Evolutionary conservation across 2,329 filamentous ascomycete genomes (phyloP), one percentile per base, ranked within the genome.

Genomic region (Fusarium penzigii): DNA sequence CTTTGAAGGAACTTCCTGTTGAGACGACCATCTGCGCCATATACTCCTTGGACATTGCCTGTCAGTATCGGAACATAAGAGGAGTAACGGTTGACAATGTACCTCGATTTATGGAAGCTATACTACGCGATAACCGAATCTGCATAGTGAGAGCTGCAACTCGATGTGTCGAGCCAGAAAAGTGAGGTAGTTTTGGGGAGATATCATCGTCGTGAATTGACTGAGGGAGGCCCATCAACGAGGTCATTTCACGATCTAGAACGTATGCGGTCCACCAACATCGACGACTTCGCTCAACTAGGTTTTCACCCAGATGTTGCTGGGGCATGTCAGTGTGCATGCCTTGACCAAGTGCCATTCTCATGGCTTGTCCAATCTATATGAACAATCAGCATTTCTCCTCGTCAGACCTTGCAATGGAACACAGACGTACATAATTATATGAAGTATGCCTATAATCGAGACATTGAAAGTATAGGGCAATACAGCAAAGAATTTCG

Each of bases 221-320:
- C 42, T 76, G 72, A 0, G 80, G 79, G 0, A 80, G 55, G 0
- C 80, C 80, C 75, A 82, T 79, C 3, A 82, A 55, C 1, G 78
- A 78, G 1, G 78, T 78, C 72, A 82, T 79, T 56, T 82, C 74
- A 3, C 79, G 72, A 48, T 82, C 79, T 1, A 82, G 64, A 2
- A 82, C 70, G 39, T 80, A 81, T 0, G 80, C 70, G 0, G 80
- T 82, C 78, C 79, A 82, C 78, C 78, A 83, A 10, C 79, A 70
- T 34, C 73, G 74, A 1, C 78, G 75, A 46, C 74, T 77, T 46
- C 80, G 65, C 52, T 81, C 72, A 0, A 78, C 73, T 1, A 71
- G 58, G 0, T 60, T 53, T 1, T 74, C 70, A 1, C 74, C 73
- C 0, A 80, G 55, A 17, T 76, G 68, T 2, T 71, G 65, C 0